Evolutionary conservation across 192 early-diverging fungal genomes (phyloP), one percentile per base, ranked within the genome.

Genomic region (Spizellomyces punctatus): DNA sequence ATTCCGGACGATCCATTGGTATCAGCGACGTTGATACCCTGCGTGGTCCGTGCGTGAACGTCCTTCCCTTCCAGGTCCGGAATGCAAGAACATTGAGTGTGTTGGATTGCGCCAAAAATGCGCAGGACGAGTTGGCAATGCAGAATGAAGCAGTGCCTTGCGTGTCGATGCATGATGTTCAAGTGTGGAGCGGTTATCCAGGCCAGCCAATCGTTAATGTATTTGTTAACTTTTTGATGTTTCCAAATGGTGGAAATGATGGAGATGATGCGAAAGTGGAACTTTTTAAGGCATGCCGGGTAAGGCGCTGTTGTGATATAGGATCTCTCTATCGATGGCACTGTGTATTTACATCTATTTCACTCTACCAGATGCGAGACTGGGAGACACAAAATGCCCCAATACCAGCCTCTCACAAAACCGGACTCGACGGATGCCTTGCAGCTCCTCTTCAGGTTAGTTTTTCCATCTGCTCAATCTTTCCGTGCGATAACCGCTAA

Each of bases 201-300:
- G 10, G 46, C 10, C 10, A 44, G 44, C 68, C 58, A 16, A 12
- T 54, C 50, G 17, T 54, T 4, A 72, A 72, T 44, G 49, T 48
- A 17, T 44, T 44, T 50, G 47, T 72, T 7, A 72, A 72, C 43
- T 72, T 64, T 50, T 64, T 72, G 70, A 59, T 27, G 42, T 44
- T 64, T 22, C 60, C 0, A 54, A 54, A 12, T 19, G 50, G 1
- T n/a, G 14, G 14, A n/a, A 19, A 12, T 54, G 50, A n/a, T 19
- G 50, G 14, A 0, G 50, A 54, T n/a, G 17, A 12, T 19, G 50
- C 50, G 14, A 54, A 36, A 36, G 27, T 36, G 27, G 27, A 36
- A 36, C 27, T 36, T 36, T 36, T 36, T 3, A 36, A 36, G 27
- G 27, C 27, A 36, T 36, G 0, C 3, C 27, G 27, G 27, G 27